Conservation (phyloP, 306 rosid species). For the peach (Prunus persica) region Prunus_persica_NCBIv2 NC_034011.1:22284501-22285000, state of each 20-base stretch:
- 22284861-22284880: background rate
- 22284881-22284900: background rate
- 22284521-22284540: slow-evolving; percentile 10
- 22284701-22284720: slow-evolving; percentile 21
- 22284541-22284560: slow-evolving; percentile 25
- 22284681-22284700: background rate
- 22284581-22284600: slow-evolving; percentile 41
- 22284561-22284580: slow-evolving; percentile 1
- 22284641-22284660: background rate
- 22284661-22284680: background rate
- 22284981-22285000: background rate
- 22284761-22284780: background rate
- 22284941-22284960: background rate
- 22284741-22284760: background rate
- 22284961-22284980: slow-evolving; percentile 13
- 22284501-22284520: background rate
- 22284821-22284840: slow-evolving; percentile 26
- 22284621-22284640: background rate
- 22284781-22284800: background rate
- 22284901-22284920: background rate
- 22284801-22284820: background rate
- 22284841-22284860: slow-evolving; percentile 5
- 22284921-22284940: background rate
- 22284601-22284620: slow-evolving; percentile 45
- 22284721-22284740: slow-evolving; percentile 11